Evolutionary conservation across 352 stramenopile species (phyloP), one percentile per base, ranked within the genome.

Genomic region (Globisporangium paddicum): DNA sequence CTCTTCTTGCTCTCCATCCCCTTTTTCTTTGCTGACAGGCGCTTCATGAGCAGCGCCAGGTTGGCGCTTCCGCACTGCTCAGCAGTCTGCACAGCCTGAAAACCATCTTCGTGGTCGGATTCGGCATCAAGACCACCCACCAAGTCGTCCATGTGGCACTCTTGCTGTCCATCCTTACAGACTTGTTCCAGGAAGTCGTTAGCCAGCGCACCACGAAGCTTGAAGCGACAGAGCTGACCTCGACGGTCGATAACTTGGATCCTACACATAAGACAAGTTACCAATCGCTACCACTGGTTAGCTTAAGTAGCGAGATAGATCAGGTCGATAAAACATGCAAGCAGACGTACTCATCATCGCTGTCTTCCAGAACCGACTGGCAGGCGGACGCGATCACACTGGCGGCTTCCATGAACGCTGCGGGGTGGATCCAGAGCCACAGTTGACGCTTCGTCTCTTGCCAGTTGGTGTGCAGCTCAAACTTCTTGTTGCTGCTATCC

Each of bases 351-450:
- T 73, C 72, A 19, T 79, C 69, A 9, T 66, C 67, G 9, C 82
- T 72, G 14, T 86, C 71, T 10, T 51, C 62, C 19, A 78, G 63
- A 3, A 86, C 62, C 11, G 73, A 55, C 26, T 82, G 65, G 40
- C 79, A 91, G 16, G 81, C 83, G 11, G 49, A 44, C 26, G 68
- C 67, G 46, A 93, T 87, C 9, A 77, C 83, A 10, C 56, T 78
- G 6, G 81, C 77, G 2, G 83, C 78, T 53, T 90, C 80, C 71
- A 90, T 84, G 60, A 82, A 91, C 32, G 79, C 79, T 9, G 81
- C 79, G 5, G 83, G 75, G 42, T 93, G 83, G 47, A 93, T 77
- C 83, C 83, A 93, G 0, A 93, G 63, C 83, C 83, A 93, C 18
- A 93, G 56, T 55, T 93, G 79, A 2, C 82, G 72, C 55, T 82